Conservation (phyloP, 306 rosid species). For the Myrica gale region DNA sequence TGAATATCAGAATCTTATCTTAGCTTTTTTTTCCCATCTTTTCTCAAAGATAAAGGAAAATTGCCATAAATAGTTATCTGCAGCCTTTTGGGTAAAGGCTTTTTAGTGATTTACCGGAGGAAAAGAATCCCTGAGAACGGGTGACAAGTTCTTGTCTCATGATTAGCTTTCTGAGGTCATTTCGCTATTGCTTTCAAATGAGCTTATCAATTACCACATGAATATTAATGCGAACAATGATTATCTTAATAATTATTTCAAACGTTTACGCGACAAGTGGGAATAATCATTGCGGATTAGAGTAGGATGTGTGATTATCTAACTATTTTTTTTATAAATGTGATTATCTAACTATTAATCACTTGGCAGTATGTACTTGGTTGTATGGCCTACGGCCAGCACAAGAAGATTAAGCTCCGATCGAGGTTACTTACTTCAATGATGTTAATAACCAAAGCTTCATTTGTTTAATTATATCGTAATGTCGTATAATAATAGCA, state of each 20-base stretch:
- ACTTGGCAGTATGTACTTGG: conserved; percentile 2
- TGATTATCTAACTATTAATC: neutral
- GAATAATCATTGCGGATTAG: conserved; percentile 1
- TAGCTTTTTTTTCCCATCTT: no score
- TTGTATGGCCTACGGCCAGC: conserved; percentile 17
- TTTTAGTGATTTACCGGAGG: neutral
- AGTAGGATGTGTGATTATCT: conserved; percentile 15
- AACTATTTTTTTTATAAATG: no score
- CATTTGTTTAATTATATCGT: no score
- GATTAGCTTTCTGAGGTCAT: neutral
- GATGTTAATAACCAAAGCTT: no score
- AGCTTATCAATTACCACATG: neutral
- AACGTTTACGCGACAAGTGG: neutral
- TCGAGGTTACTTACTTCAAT: no score
- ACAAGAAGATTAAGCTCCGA: neutral
- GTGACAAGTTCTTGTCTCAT: neutral
- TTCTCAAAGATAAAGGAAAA: no score
- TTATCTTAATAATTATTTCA: neutral
- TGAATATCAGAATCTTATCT: no score
- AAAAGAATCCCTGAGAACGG: no score
- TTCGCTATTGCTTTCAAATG: conserved; percentile 7
- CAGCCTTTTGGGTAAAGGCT: neutral
- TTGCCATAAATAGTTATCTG: no score
- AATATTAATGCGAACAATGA: neutral
- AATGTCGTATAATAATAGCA: neutral